These are phyloP conservation scores for Marasmius fiardii DNA, from an alignment of 1,284 basidiomycete species.

Conservation along the genomic window DNA sequence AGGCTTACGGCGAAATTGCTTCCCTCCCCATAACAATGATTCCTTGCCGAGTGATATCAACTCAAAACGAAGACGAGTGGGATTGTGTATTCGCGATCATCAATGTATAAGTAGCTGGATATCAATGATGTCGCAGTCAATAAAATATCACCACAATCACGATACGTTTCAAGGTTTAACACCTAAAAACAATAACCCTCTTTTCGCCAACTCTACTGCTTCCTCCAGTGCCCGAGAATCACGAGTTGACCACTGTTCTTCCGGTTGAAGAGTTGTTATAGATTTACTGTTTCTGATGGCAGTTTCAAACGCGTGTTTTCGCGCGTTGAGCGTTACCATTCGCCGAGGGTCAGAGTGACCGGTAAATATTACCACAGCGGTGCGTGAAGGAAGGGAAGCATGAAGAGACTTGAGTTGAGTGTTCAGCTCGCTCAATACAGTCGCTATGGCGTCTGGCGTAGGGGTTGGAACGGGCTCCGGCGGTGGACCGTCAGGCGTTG, in stretches of 20 bases:
- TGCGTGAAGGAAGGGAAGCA: conserved; percentile 66
- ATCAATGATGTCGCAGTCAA: background rate
- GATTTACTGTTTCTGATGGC: conserved; percentile 57
- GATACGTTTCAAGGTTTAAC: conserved; percentile 49
- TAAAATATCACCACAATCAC: too few species aligned
- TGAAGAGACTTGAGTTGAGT: conserved; percentile 61
- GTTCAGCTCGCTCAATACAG: conserved; percentile 51
- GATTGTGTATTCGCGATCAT: conserved; percentile 54
- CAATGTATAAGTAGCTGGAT: background rate
- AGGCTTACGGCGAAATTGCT: conserved; percentile 18
- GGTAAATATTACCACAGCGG: conserved; percentile 81
- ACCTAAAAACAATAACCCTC: conserved; percentile 81
- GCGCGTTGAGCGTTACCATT: conserved; percentile 69
- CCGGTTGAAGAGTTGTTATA: conserved; percentile 41
- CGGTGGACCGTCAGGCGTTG: conserved; percentile 33
- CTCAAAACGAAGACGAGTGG: conserved; percentile 44
- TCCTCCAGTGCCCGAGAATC: conserved; percentile 79
- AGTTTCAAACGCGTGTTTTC: conserved; percentile 71
- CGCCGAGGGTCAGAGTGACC: conserved; percentile 83
- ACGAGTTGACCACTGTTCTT: conserved; percentile 64
- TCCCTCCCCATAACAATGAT: conserved; percentile 48
- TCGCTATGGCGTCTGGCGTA: conserved; percentile 31
- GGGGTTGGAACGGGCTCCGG: conserved; percentile 29
- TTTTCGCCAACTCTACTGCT: conserved; percentile 72
- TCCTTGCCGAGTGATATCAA: conserved; percentile 51